A percentile compares a stretch with the other conserved stretches of the same genome.
phyloP scores from a whole-genome alignment of 2,329 filamentous ascomycete genomes.

The Mycosphaerella sp. region DNA sequence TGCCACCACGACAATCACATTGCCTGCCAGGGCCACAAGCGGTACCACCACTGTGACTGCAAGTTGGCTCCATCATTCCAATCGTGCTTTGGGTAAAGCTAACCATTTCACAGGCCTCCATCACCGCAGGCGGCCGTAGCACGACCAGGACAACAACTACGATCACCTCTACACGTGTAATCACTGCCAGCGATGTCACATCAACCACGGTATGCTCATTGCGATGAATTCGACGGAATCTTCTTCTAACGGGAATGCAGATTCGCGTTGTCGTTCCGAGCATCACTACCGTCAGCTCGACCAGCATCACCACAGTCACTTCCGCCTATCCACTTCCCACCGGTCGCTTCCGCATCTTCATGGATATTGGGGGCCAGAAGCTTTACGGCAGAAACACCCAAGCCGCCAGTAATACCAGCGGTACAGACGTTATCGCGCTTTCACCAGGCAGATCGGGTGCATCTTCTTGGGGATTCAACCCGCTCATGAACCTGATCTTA shows the following conservation, averaged over 20 bases:
- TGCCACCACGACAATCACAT: neutral
- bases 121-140: neutral
- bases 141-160: conserved; percentile 5
- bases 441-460: neutral
- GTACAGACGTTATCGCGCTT: conserved; percentile 7
- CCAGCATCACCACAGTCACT: neutral
- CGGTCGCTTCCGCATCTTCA: conserved; percentile 3
- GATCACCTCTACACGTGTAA: conserved; percentile 1
- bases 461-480: conserved; percentile 1
- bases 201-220: neutral
- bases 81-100: neutral
- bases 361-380: neutral
- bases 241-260: neutral
- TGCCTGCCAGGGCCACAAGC: neutral
- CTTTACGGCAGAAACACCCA: conserved; percentile 6
- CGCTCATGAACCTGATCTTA: conserved; percentile 5
- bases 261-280: neutral
- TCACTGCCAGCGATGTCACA: neutral
- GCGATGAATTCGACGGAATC: neutral
- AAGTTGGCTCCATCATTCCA: neutral
- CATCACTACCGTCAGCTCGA: neutral
- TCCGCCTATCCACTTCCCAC: conserved; percentile 6
- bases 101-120: neutral
- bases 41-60: conserved; percentile 1
- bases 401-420: conserved; percentile 3